A percentile compares a stretch with the other conserved stretches of the same genome.
phyloP scores from a whole-genome alignment of 495 filamentous ascomycete genomes.

The Hyaloscypha bicolor region DNA sequence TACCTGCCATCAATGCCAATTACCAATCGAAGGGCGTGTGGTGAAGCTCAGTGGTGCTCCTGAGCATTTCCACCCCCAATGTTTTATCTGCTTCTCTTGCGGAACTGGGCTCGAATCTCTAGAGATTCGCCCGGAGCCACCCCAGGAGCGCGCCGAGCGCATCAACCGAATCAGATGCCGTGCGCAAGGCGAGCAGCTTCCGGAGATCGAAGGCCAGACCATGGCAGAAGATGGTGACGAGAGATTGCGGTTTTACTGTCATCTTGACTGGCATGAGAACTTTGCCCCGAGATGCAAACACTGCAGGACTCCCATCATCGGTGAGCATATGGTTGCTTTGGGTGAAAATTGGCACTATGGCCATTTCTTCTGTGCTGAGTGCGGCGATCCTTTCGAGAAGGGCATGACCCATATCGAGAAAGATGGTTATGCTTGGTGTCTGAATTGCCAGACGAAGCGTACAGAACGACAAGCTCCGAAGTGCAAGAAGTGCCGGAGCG shows the following conservation, averaged over 20 bases:
- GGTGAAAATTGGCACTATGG: constrained; percentile 96
- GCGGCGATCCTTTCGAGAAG: constrained; percentile 89
- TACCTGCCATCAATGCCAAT: constrained; percentile 79
- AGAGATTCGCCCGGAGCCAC: constrained; percentile 92
- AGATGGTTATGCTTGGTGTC: constrained; percentile 98
- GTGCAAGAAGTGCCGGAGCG: constrained; percentile 81
- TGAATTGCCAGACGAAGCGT: constrained; percentile 87
- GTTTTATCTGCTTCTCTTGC: constrained; percentile 90
- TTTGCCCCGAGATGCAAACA: constrained; percentile 93
- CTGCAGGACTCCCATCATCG: constrained; percentile 98
- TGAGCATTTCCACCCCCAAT: constrained; percentile 87
- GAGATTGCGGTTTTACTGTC: constrained; percentile 86
- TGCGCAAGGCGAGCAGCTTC: constrained; percentile 58
- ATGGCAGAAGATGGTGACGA: constrained; percentile 68
- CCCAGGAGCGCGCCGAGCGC: constrained; percentile 65
- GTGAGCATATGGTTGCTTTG: constrained; percentile 90
- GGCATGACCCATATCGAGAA: constrained; percentile 92
- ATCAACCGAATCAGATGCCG: constrained; percentile 66
- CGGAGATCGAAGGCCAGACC: constrained; percentile 57
- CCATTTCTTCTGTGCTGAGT: constrained; percentile 99
- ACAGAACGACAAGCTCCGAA: constrained; percentile 72
- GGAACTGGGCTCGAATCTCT: constrained; percentile 87
- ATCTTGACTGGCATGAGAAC: constrained; percentile 95
- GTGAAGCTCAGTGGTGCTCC: constrained; percentile 70
- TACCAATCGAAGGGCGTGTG: constrained; percentile 86